phyloP scores from a whole-genome alignment of 495 filamentous ascomycete genomes.

The Schizothecium vesticola region DNA sequence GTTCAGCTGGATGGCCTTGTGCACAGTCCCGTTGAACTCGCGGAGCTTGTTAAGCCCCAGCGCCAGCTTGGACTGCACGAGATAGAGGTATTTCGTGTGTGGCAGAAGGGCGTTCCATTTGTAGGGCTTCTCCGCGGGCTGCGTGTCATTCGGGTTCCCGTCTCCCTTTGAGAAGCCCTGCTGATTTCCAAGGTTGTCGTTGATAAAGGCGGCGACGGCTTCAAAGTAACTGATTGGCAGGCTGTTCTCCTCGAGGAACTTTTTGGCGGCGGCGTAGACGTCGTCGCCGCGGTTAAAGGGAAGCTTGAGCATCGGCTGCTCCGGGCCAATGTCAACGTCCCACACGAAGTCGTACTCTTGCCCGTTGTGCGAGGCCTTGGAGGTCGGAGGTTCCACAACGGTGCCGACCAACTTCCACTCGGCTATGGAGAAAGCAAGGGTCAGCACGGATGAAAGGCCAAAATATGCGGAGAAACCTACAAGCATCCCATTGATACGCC shows the following conservation, averaged over 20 bases:
- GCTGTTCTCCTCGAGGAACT: constrained; percentile 87
- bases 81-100: constrained; percentile 78
- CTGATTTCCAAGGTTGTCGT: constrained; percentile 49
- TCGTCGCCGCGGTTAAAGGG: constrained; percentile 92
- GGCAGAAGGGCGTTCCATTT: constrained; percentile 52
- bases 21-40: constrained; percentile 52
- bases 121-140: constrained; percentile 56
- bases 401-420: constrained; percentile 85
- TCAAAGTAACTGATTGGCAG: constrained; percentile 87
- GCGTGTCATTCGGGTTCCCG: constrained; percentile 40
- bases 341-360: constrained; percentile 97
- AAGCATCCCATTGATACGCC: constrained; percentile 72
- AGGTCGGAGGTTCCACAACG: constrained; percentile 80
- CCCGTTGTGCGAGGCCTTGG: constrained; percentile 66
- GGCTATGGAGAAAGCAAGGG: constrained; percentile 15
- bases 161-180: not conserved
- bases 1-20: constrained; percentile 55
- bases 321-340: constrained; percentile 95
- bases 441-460: constrained; percentile 5
- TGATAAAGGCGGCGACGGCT: constrained; percentile 90
- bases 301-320: constrained; percentile 86
- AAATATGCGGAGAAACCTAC: constrained; percentile 21
- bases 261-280: constrained; percentile 85
- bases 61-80: constrained; percentile 41
- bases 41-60: constrained; percentile 22